A percentile compares a stretch with the other conserved stretches of the same genome.
Conservation (phyloP, 306 rosid genomes). For the Prosopis cineraria region DNA sequence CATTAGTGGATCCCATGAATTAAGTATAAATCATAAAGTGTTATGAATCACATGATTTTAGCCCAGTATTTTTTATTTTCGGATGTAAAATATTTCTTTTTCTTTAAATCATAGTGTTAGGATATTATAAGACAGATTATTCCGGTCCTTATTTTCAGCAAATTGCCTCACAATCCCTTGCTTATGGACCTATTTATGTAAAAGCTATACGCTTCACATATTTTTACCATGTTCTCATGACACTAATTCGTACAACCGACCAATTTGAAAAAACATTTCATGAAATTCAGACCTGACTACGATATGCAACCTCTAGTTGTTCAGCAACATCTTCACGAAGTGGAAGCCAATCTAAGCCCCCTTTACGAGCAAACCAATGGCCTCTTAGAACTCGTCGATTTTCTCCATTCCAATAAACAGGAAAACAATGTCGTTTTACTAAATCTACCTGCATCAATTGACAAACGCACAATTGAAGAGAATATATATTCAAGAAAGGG, state of each 20-base stretch:
- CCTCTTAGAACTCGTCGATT: slow-evolving; percentile 95
- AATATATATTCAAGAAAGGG: slow-evolving; percentile 15
- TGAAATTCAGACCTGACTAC: slow-evolving; percentile 59
- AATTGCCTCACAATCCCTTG: neutral
- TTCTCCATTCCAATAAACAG: slow-evolving; percentile 98
- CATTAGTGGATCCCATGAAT: neutral
- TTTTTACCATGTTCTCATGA: slow-evolving; percentile 5
- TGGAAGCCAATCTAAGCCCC: slow-evolving; percentile 96
- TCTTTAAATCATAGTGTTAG: neutral
- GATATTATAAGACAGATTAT: neutral
- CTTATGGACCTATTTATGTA: neutral
- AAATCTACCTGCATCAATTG: slow-evolving; percentile 75
- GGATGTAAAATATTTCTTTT: neutral
- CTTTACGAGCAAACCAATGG: slow-evolving; percentile 98
- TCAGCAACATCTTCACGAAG: slow-evolving; percentile 94
- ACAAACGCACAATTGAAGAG: slow-evolving; percentile 31
- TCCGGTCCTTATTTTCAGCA: neutral
- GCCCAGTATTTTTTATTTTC: neutral
- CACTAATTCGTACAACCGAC: slow-evolving; percentile 11
- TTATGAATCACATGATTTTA: neutral
- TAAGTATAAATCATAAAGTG: neutral
- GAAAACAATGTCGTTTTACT: slow-evolving; percentile 76
- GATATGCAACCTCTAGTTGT: slow-evolving; percentile 87
- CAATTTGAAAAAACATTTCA: slow-evolving; percentile 30
- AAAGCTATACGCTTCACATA: neutral